These are phyloP conservation scores for Monosporozyma yasuniensis DNA, from an alignment of 805 yeast species.

Conservation along the genomic window DNA sequence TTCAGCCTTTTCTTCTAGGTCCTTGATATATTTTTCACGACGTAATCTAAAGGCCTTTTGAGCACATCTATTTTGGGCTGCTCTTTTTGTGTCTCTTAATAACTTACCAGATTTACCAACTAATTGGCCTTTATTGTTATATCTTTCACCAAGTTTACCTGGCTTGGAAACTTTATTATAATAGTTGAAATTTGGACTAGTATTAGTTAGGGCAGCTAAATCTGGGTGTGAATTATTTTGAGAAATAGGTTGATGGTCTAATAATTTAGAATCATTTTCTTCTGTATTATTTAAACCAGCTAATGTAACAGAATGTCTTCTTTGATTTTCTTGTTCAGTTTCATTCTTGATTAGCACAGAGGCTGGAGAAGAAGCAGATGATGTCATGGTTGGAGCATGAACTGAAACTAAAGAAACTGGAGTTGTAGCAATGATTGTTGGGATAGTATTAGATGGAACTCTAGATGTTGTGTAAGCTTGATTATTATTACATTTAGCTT, in stretches of 20 bases:
- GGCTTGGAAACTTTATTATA: background rate
- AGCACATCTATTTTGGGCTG: slow-evolving; percentile 86
- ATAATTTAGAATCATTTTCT: background rate
- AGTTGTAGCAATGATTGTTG: background rate
- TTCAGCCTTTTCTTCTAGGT: slow-evolving; percentile 61
- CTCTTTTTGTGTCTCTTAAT: slow-evolving; percentile 57
- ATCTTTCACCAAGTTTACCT: slow-evolving; percentile 9
- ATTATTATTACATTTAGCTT: background rate
- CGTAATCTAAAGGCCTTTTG: slow-evolving; percentile 86
- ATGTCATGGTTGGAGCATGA: background rate
- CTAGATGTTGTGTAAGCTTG: background rate
- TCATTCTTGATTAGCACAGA: background rate
- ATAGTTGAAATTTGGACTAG: background rate
- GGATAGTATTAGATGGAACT: background rate
- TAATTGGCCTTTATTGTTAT: slow-evolving; percentile 16
- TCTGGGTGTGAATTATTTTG: background rate
- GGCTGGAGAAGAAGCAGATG: background rate
- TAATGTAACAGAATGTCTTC: slow-evolving; percentile 4
- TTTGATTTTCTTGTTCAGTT: background rate
- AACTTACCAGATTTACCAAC: slow-evolving; percentile 23
- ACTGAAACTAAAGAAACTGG: background rate
- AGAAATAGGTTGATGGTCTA: background rate
- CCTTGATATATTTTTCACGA: slow-evolving; percentile 72
- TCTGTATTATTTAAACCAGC: background rate
- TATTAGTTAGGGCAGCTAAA: background rate